phyloP scores from a whole-genome alignment of 2,329 filamentous ascomycete genomes.

The Fusarium brevicatenulatum region DNA sequence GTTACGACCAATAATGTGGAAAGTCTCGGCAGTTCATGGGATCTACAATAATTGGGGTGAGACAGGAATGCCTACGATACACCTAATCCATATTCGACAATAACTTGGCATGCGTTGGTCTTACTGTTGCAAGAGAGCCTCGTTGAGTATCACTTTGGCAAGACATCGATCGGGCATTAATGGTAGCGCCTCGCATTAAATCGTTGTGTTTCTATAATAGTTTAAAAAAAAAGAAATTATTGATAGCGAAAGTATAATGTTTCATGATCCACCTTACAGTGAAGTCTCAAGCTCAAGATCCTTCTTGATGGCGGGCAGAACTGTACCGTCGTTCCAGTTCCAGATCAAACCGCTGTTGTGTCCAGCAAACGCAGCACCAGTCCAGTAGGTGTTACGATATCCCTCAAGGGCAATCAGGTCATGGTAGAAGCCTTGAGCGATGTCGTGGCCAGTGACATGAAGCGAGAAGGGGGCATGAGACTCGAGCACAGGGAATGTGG shows the following conservation, averaged over 20 bases:
- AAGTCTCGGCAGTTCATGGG: neutral
- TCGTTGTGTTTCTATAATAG: neutral
- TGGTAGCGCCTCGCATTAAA: neutral
- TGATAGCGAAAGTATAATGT: too few species aligned
- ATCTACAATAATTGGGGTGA: neutral
- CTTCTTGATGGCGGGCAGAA: conserved; percentile 31
- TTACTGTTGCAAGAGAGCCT: neutral
- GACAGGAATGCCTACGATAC: too few species aligned
- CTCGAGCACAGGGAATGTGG: conserved; percentile 2
- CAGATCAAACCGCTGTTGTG: conserved; percentile 37
- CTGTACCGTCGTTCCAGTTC: conserved; percentile 31
- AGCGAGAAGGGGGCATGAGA: conserved; percentile 31
- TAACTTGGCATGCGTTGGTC: neutral
- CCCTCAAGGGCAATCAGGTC: conserved; percentile 24
- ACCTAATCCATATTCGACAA: too few species aligned
- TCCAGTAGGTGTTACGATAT: conserved; percentile 32
- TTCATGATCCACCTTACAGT: too few species aligned
- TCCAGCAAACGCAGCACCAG: conserved; percentile 33
- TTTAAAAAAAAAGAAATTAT: neutral
- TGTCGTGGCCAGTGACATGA: conserved; percentile 9
- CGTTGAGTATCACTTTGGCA: neutral
- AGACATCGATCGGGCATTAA: neutral
- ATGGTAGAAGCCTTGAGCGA: conserved; percentile 19
- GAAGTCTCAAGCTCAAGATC: conserved; percentile 19
- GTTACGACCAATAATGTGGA: too few species aligned